Conservation (phyloP, 108 stramenopile species). For the Asterionellopsis glacialis region DNA sequence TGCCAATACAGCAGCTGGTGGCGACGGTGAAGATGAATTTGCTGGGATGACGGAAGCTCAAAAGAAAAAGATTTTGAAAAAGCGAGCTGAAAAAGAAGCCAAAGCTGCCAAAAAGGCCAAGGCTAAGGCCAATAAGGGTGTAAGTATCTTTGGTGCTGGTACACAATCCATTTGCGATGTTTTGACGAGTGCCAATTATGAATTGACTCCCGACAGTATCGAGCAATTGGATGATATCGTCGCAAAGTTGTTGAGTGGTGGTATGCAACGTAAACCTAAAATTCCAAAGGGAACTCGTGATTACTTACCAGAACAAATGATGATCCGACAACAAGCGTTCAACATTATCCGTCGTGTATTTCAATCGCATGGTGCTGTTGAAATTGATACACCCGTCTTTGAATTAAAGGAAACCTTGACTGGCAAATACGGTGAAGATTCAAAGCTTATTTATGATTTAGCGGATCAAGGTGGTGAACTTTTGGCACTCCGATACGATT, state of each 20-base stretch:
- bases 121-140: slow-evolving; percentile 55
- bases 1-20: background rate
- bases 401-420: slow-evolving; percentile 88
- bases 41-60: slow-evolving; percentile 57
- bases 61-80: slow-evolving; percentile 66
- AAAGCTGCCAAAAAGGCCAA: slow-evolving; percentile 71
- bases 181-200: slow-evolving; percentile 4
- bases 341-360: slow-evolving; percentile 79
- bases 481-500: slow-evolving; percentile 78
- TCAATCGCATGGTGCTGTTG: slow-evolving; percentile 88
- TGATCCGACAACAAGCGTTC: slow-evolving; percentile 83
- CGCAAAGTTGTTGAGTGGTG: slow-evolving; percentile 34
- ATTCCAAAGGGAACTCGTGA: slow-evolving; percentile 82
- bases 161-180: slow-evolving; percentile 27
- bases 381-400: slow-evolving; percentile 93
- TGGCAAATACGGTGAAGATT: slow-evolving; percentile 94
- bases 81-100: slow-evolving; percentile 78
- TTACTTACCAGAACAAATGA: slow-evolving; percentile 83
- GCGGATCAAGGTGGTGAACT: slow-evolving; percentile 90
- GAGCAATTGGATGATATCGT: slow-evolving; percentile 28
- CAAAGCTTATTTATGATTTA: slow-evolving; percentile 88
- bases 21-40: slow-evolving; percentile 38
- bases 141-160: slow-evolving; percentile 55
- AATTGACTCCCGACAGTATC: slow-evolving; percentile 14
- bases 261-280: slow-evolving; percentile 67